Evolutionary conservation across 345 rosid species (phyloP).

Genomic region (Rhodamnia argentea): DNA sequence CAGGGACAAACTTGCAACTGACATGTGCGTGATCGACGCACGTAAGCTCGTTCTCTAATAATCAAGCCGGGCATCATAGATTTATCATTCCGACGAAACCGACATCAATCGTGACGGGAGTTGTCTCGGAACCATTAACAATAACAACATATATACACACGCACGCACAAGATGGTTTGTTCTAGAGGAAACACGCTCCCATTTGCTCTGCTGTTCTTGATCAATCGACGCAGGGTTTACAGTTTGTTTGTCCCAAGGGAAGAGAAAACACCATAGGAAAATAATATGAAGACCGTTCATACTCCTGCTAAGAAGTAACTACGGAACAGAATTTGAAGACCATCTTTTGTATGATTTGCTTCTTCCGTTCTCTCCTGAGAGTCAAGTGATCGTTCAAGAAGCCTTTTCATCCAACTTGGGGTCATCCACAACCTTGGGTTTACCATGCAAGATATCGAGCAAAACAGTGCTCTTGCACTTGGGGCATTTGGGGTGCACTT

Average conservation of each 20-base stretch:
- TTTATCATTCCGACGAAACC: neutral
- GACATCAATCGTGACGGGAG: neutral
- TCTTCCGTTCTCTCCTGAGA: neutral
- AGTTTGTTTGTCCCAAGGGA: neutral
- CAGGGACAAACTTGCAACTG: neutral
- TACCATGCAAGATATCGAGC: neutral
- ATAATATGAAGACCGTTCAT: neutral
- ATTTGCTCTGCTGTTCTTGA: neutral
- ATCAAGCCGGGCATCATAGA: neutral
- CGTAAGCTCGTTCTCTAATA: neutral
- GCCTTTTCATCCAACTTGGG: neutral
- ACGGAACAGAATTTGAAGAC: neutral
- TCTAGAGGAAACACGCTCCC: neutral
- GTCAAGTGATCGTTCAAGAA: neutral
- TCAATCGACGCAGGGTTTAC: neutral
- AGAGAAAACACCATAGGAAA: neutral
- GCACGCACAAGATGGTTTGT: neutral
- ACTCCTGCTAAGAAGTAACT: neutral
- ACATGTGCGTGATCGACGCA: neutral
- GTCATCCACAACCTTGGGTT: neutral
- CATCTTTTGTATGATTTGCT: neutral
- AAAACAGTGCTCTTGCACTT: slow-evolving; percentile 19
- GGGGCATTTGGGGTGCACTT: slow-evolving; percentile 12
- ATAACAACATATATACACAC: no score
- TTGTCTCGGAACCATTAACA: neutral